These are phyloP conservation scores for Magnolia officinalis DNA, from an alignment of 164 flowering plant species.

Conservation along the genomic window DNA sequence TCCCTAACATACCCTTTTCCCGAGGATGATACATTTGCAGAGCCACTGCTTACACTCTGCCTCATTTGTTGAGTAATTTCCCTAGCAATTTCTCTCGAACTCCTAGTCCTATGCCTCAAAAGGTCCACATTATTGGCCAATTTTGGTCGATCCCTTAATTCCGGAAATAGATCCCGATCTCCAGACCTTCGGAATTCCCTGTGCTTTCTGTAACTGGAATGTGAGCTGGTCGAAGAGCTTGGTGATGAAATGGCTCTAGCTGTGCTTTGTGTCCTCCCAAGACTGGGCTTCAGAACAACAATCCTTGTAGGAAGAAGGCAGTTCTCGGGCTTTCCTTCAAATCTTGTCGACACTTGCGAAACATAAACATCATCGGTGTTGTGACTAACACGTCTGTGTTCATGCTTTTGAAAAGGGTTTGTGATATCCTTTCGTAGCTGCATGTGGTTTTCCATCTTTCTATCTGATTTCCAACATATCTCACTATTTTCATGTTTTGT, in stretches of 20 bases:
- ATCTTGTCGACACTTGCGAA: conserved; percentile 24
- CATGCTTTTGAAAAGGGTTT: conserved; percentile 20
- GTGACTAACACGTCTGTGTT: conserved; percentile 11
- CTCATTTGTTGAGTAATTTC: conserved; percentile 39
- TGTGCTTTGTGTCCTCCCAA: conserved; percentile 32
- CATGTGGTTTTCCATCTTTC: conserved; percentile 16
- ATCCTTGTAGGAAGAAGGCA: conserved; percentile 52
- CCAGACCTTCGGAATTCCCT: conserved; percentile 17
- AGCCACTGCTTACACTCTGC: conserved; percentile 21
- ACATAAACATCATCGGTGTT: conserved; percentile 13
- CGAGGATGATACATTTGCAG: conserved; percentile 24
- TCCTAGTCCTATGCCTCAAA: conserved; percentile 31
- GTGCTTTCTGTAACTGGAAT: conserved; percentile 26
- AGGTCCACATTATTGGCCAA: conserved; percentile 21
- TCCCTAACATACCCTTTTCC: conserved; percentile 58
- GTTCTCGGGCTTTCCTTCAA: conserved; percentile 20
- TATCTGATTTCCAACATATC: conserved; percentile 20
- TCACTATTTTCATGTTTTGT: conserved; percentile 18
- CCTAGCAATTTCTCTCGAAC: conserved; percentile 62
- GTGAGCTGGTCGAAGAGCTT: conserved; percentile 27
- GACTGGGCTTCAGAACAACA: conserved; percentile 85
- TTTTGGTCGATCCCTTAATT: conserved; percentile 23
- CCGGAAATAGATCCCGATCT: conserved; percentile 21
- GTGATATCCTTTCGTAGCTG: conserved; percentile 15
- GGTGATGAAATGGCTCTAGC: conserved; percentile 31